Evolutionary conservation across 1,284 basidiomycete species (phyloP).

Genomic region (Xerocomus minutiporus): DNA sequence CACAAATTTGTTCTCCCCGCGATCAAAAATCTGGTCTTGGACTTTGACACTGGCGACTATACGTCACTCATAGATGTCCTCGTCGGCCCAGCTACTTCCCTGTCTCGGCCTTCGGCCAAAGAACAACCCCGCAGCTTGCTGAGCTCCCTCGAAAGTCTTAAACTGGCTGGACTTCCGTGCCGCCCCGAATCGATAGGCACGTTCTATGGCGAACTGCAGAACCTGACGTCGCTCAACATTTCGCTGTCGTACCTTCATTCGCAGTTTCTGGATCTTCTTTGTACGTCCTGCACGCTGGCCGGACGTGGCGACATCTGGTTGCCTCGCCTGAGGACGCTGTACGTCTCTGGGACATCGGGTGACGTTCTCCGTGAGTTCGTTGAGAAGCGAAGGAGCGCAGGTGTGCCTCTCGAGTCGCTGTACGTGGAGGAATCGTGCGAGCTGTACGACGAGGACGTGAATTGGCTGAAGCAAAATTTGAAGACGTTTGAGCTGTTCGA

Average conservation of each 20-base stretch:
- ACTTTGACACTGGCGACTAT: conserved; percentile 50
- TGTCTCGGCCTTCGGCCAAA: conserved; percentile 30
- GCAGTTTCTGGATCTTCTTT: conserved; percentile 41
- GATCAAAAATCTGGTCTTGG: conserved; percentile 45
- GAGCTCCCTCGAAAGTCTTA: conserved; percentile 42
- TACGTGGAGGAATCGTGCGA: conserved; percentile 41
- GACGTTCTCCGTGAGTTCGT: conserved; percentile 42
- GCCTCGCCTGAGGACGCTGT: conserved; percentile 41
- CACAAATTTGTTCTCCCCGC: conserved; percentile 46
- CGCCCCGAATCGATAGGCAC: conserved; percentile 26
- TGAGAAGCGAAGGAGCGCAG: conserved; percentile 36
- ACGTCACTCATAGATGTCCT: conserved; percentile 43
- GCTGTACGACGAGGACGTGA: conserved; percentile 34
- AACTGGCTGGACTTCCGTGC: conserved; percentile 46
- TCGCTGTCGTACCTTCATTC: conserved; percentile 30
- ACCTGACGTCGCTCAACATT: conserved; percentile 42
- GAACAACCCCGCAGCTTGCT: conserved; percentile 40
- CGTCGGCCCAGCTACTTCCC: conserved; percentile 18
- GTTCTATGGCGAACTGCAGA: conserved; percentile 43
- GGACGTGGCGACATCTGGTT: conserved; percentile 9
- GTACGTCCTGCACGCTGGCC: conserved; percentile 13
- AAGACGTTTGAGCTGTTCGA: conserved; percentile 48
- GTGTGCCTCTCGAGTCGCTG: conserved; percentile 43
- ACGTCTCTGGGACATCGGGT: conserved; percentile 42
- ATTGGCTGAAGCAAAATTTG: conserved; percentile 46